Percentiles rank a stretch among this genome's conserved stretches.
These are phyloP conservation scores for Phlegmacium glaucopus DNA, from an alignment of 768 basidiomycete species.

Conservation along the genomic window DNA sequence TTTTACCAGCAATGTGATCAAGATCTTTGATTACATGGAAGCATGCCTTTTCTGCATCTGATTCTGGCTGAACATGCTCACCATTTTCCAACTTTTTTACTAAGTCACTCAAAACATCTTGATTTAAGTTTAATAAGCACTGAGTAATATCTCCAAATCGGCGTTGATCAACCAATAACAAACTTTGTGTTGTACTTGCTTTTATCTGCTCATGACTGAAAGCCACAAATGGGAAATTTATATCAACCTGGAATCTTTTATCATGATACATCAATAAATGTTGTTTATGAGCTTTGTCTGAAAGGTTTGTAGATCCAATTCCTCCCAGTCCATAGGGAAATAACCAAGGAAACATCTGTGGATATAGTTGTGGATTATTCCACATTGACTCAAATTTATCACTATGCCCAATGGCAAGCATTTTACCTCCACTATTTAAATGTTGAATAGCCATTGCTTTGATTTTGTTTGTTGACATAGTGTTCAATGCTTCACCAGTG, in stretches of 20 bases:
- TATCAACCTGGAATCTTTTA: constrained; percentile 9
- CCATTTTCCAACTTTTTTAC: constrained; percentile 16
- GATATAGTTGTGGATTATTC: constrained; percentile 33
- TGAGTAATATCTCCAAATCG: constrained; percentile 24
- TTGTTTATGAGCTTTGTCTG: constrained; percentile 21
- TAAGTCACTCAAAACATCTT: constrained; percentile 13
- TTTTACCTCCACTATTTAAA: constrained; percentile 19
- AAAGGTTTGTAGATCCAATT: constrained; percentile 15
- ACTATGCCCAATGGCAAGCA: constrained; percentile 27
- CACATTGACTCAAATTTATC: constrained; percentile 25
- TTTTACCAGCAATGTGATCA: constrained; percentile 21
- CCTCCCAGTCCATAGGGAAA: constrained; percentile 38
- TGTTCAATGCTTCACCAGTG: constrained; percentile 19
- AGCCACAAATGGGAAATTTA: constrained; percentile 6
- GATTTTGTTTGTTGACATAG: constrained; percentile 13
- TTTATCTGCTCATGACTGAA: constrained; percentile 28
- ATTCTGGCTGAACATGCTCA: constrained; percentile 13
- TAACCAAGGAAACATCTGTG: constrained; percentile 37
- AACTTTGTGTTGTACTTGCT: constrained; percentile 20
- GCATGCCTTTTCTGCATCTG: constrained; percentile 19
- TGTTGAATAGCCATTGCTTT: constrained; percentile 23
- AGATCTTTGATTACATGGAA: constrained; percentile 23
- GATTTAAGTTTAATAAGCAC: constrained; percentile 19
- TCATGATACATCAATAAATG: constrained; percentile 32
- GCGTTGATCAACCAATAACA: constrained; percentile 19